Conservation (phyloP, 2,329 filamentous ascomycete species). For the Cladosporium sphaerospermum region DNA sequence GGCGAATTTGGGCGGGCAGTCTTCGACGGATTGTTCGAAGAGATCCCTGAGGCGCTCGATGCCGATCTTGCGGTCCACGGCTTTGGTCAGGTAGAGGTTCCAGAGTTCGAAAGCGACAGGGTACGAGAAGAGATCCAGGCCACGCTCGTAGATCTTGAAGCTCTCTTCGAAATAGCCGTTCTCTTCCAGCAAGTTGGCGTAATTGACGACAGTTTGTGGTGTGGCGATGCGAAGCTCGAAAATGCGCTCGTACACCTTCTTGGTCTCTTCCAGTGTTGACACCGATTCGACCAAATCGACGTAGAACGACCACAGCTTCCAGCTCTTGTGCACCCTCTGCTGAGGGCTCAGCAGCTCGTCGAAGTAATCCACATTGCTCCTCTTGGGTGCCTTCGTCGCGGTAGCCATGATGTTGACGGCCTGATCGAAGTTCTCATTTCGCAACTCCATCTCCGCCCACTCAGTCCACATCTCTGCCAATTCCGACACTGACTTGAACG, state of each 20-base stretch:
- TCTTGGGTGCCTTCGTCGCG: slow-evolving; percentile 91
- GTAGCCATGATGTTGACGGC: slow-evolving; percentile 96
- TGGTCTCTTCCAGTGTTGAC: slow-evolving; percentile 82
- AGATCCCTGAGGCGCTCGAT: slow-evolving; percentile 91
- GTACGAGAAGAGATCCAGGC: slow-evolving; percentile 96
- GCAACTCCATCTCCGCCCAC: slow-evolving; percentile 97
- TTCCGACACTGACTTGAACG: slow-evolving; percentile 95
- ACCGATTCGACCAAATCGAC: slow-evolving; percentile 96
- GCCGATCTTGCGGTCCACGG: slow-evolving; percentile 89
- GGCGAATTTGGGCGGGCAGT: slow-evolving; percentile 89
- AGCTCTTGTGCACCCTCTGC: slow-evolving; percentile 96
- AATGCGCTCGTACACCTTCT: slow-evolving; percentile 91
- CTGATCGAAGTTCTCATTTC: slow-evolving; percentile 91
- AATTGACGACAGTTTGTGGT: slow-evolving; percentile 97
- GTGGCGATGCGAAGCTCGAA: slow-evolving; percentile 98
- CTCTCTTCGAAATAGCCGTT: slow-evolving; percentile 93
- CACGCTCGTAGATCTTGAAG: slow-evolving; percentile 95
- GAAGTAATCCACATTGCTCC: slow-evolving; percentile 98
- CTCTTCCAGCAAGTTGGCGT: slow-evolving; percentile 90
- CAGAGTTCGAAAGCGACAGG: slow-evolving; percentile 97
- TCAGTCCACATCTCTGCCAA: slow-evolving; percentile 98
- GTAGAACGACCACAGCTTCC: slow-evolving; percentile 99
- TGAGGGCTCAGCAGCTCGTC: slow-evolving; percentile 91
- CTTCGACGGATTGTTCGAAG: slow-evolving; percentile 94
- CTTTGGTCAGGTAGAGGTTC: slow-evolving; percentile 97